These are phyloP conservation scores for Colletotrichum camelliae DNA, from an alignment of 2,329 filamentous ascomycete species.

Conservation along the genomic window DNA sequence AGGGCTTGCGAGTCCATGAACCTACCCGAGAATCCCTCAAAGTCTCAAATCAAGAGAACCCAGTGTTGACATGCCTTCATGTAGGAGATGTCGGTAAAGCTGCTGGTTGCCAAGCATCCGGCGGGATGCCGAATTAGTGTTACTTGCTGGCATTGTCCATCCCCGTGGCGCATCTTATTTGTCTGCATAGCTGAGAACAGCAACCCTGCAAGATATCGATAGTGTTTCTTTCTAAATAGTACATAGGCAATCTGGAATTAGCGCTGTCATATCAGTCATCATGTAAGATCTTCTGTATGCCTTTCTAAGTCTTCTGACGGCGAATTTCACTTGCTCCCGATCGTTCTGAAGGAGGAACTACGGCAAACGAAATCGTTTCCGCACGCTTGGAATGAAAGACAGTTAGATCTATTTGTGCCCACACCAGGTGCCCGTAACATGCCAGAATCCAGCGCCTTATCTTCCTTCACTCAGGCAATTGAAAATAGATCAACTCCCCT, in stretches of 20 bases:
- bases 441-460: fast-evolving
- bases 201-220: not conserved
- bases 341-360: fast-evolving
- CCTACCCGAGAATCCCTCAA: fast-evolving
- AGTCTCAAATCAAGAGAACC: not conserved
- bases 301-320: fast-evolving
- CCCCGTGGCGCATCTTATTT: not conserved
- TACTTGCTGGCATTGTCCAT: not conserved
- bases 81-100: not conserved
- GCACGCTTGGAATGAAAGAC: not conserved
- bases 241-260: fast-evolving
- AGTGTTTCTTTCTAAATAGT: fast-evolving
- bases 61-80: fast-evolving
- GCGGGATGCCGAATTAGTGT: not conserved
- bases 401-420: fast-evolving
- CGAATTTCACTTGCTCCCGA: fast-evolving
- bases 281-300: not conserved
- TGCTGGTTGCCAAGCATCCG: not conserved
- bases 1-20: fast-evolving
- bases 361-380: fast-evolving
- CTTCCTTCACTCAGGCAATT: not conserved
- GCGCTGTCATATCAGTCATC: not conserved
- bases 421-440: fast-evolving
- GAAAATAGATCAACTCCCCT: not conserved
- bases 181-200: not conserved